phyloP scores from a whole-genome alignment of 805 yeast genomes.

The Kazachstania kunashirensis region DNA sequence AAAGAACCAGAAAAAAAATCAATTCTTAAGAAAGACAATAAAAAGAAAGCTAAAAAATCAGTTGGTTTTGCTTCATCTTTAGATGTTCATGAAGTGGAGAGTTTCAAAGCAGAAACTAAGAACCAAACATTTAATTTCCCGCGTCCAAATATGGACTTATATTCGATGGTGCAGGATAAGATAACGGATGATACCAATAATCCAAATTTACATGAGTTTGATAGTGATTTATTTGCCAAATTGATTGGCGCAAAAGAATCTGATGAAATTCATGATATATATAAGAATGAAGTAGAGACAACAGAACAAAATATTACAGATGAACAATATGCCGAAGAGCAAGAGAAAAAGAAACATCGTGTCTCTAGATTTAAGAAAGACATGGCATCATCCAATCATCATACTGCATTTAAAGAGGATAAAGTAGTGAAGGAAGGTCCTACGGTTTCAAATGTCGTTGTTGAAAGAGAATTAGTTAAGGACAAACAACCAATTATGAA shows the following conservation, averaged over 20 bases:
- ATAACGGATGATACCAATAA: slow-evolving; percentile 10
- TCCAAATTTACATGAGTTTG: slow-evolving; percentile 20
- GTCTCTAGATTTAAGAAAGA: slow-evolving; percentile 27
- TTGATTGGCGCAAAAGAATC: slow-evolving; percentile 26
- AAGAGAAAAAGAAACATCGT: slow-evolving; percentile 7
- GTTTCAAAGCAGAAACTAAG: slow-evolving; percentile 25
- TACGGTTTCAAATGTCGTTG: not conserved
- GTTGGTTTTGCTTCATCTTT: slow-evolving; percentile 28
- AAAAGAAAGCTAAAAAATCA: slow-evolving; percentile 15
- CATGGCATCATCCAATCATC: slow-evolving; percentile 7
- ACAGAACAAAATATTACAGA: slow-evolving; percentile 2
- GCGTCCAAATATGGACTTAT: slow-evolving; percentile 2
- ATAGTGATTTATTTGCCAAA: slow-evolving; percentile 25
- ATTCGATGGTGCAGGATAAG: slow-evolving; percentile 4
- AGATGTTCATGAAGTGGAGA: slow-evolving; percentile 28
- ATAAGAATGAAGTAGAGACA: slow-evolving; percentile 10
- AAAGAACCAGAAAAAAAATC: slow-evolving; percentile 3
- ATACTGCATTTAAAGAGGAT: not conserved
- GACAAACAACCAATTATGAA: too few relatives aligned
- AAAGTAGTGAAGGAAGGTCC: not conserved
- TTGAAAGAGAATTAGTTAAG: not conserved
- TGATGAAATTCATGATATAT: slow-evolving; percentile 25
- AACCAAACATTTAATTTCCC: slow-evolving; percentile 19
- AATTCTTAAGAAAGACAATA: not conserved
- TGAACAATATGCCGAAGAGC: slow-evolving; percentile 5